These are phyloP conservation scores for Ogataea dorogensis DNA, from an alignment of 805 yeast genomes.

Conservation along the genomic window DNA sequence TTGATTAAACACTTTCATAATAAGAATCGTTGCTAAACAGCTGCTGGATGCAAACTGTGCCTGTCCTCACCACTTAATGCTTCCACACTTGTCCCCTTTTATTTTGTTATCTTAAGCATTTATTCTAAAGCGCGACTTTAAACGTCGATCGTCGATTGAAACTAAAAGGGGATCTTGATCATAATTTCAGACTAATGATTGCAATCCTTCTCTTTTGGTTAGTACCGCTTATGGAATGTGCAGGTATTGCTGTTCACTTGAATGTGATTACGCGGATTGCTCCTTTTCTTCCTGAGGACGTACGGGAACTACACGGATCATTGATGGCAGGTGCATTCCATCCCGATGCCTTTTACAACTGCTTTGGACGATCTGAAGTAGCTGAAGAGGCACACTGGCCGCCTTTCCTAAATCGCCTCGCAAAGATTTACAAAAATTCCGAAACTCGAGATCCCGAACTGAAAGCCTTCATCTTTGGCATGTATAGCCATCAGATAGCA, in stretches of 20 bases:
- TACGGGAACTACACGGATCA: conserved; percentile 31
- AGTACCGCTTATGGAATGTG: conserved; percentile 5
- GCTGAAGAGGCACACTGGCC: conserved; percentile 76
- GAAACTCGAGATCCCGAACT: conserved; percentile 24
- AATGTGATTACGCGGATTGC: conserved; percentile 35
- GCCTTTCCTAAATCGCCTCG: conserved; percentile 50
- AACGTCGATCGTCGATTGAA: conserved; percentile 5
- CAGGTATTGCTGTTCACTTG: conserved; percentile 38
- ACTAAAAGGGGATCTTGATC: neutral
- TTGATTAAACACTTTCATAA: neutral
- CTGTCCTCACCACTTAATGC: neutral
- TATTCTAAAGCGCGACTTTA: neutral
- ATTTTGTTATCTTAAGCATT: neutral
- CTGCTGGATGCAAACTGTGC: neutral
- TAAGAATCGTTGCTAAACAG: neutral
- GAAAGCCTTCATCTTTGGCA: conserved; percentile 56
- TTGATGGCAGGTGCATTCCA: conserved; percentile 62
- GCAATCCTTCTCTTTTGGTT: neutral
- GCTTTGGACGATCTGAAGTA: conserved; percentile 47
- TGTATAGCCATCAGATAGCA: conserved; percentile 59
- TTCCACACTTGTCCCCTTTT: neutral
- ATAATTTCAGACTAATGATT: neutral
- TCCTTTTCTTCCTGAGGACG: conserved; percentile 33
- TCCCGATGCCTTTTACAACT: conserved; percentile 68
- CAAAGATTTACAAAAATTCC: conserved; percentile 36